phyloP scores from a whole-genome alignment of 371 early-diverging fungal genomes.

The Mucor lusitanicus region DNA sequence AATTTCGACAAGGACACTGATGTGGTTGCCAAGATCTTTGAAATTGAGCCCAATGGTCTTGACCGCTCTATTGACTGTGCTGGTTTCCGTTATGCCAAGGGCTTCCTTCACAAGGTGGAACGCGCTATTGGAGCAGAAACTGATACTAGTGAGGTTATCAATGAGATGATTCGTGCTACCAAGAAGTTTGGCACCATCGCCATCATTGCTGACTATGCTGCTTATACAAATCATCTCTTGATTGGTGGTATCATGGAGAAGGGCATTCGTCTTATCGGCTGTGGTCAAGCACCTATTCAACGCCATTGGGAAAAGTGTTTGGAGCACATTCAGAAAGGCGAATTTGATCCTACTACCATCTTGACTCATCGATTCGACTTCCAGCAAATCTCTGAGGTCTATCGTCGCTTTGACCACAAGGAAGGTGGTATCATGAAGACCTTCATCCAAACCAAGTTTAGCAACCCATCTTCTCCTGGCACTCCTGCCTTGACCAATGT shows the following conservation, averaged over 20 bases:
- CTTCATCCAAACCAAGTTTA: conserved; percentile 44
- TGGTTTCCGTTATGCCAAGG: conserved; percentile 17
- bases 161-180: conserved; percentile 49
- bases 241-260: conserved; percentile 71
- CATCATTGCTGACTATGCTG: conserved; percentile 49
- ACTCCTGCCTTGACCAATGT: conserved; percentile 9
- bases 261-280: conserved; percentile 51
- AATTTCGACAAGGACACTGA: conserved; percentile 47
- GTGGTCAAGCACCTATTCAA: conserved; percentile 62
- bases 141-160: conserved; percentile 58
- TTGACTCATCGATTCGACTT: conserved; percentile 58
- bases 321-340: conserved; percentile 34
- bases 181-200: conserved; percentile 54
- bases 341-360: conserved; percentile 57
- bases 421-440: conserved; percentile 56
- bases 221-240: conserved; percentile 48
- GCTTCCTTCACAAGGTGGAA: conserved; percentile 13
- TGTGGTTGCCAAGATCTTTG: conserved; percentile 38
- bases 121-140: conserved; percentile 58
- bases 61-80: conserved; percentile 61
- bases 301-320: conserved; percentile 53
- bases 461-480: conserved; percentile 5
- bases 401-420: conserved; percentile 55
- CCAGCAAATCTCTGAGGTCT: conserved; percentile 49
- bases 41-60: conserved; percentile 48